Conservation (phyloP, 2,329 filamentous ascomycete genomes). For the Stemphylium beticola region DNA sequence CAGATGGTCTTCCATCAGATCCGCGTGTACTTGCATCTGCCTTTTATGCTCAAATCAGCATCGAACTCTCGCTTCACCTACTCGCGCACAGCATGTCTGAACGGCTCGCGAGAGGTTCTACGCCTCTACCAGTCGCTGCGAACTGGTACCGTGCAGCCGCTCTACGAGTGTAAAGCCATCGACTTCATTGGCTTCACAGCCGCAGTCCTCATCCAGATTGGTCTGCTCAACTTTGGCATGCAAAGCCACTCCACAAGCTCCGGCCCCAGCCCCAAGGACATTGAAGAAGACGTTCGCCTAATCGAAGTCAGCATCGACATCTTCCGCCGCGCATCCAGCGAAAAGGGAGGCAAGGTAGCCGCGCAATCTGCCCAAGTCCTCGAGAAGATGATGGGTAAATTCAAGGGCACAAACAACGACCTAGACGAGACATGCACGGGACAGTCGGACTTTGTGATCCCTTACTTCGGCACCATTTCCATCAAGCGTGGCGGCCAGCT, state of each 20-base stretch:
- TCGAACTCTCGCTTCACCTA: conserved; percentile 48
- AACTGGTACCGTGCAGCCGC: conserved; percentile 40
- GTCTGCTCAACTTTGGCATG: conserved; percentile 47
- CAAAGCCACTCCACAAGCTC: conserved; percentile 2
- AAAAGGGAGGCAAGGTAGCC: conserved; percentile 51
- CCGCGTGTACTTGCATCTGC: conserved; percentile 54
- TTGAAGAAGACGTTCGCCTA: conserved; percentile 46
- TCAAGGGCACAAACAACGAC: conserved; percentile 19
- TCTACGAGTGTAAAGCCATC: conserved; percentile 56
- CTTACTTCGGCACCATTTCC: conserved; percentile 52
- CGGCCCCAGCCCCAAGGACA: conserved; percentile 28
- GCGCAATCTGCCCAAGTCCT: conserved; percentile 48
- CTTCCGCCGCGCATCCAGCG: conserved; percentile 48
- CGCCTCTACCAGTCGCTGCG: conserved; percentile 49
- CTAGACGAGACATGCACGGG: conserved; percentile 18
- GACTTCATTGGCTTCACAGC: conserved; percentile 57
- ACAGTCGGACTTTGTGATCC: conserved; percentile 45
- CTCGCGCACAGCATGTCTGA: conserved; percentile 50
- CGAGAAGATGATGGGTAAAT: conserved; percentile 46
- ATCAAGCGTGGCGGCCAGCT: conserved; percentile 40
- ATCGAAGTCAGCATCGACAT: conserved; percentile 52
- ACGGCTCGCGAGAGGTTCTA: conserved; percentile 51
- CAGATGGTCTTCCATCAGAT: conserved; percentile 56
- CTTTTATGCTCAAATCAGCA: conserved; percentile 52
- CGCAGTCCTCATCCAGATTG: conserved; percentile 53